phyloP scores from a whole-genome alignment of 164 flowering plant genomes.

The Aristolochia contorta region DNA sequence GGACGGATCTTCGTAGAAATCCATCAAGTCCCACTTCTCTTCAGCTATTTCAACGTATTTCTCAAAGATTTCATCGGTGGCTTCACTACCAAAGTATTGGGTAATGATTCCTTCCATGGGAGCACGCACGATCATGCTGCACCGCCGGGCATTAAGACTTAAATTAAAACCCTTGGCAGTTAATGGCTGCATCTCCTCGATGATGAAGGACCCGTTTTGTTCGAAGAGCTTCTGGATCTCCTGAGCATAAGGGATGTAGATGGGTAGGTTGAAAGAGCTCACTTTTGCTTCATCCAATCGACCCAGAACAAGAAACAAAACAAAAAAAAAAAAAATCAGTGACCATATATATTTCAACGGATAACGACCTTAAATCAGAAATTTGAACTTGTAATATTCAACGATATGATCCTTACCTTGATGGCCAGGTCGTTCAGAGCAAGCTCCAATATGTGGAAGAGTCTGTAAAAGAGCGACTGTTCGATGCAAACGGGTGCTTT shows the following conservation, averaged over 20 bases:
- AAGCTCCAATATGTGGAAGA: too few relatives aligned
- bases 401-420: too few relatives aligned
- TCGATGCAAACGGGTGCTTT: too few relatives aligned
- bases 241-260: slow-evolving; percentile 3
- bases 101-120: slow-evolving; percentile 8
- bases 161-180: not conserved
- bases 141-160: not conserved
- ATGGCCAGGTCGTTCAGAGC: too few relatives aligned
- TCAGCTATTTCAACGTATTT: slow-evolving; percentile 3
- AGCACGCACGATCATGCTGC: slow-evolving; percentile 7
- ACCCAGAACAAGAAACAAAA: too few relatives aligned
- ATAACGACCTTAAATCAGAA: too few relatives aligned
- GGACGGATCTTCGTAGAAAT: too few relatives aligned
- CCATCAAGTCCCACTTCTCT: too few relatives aligned
- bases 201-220: slow-evolving; percentile 11
- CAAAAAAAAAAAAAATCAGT: too few relatives aligned
- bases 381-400: too few relatives aligned
- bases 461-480: too few relatives aligned
- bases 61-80: slow-evolving; percentile 11
- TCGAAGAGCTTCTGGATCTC: slow-evolving; percentile 11
- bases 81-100: slow-evolving; percentile 13
- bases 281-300: slow-evolving; percentile 10
- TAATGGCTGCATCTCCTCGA: slow-evolving; percentile 6
- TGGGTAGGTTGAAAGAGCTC: slow-evolving; percentile 24
- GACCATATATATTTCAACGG: too few relatives aligned